These are phyloP conservation scores for Dictyostelium capitatum DNA, from an alignment of 78 protist genomes.

Conservation along the genomic window DNA sequence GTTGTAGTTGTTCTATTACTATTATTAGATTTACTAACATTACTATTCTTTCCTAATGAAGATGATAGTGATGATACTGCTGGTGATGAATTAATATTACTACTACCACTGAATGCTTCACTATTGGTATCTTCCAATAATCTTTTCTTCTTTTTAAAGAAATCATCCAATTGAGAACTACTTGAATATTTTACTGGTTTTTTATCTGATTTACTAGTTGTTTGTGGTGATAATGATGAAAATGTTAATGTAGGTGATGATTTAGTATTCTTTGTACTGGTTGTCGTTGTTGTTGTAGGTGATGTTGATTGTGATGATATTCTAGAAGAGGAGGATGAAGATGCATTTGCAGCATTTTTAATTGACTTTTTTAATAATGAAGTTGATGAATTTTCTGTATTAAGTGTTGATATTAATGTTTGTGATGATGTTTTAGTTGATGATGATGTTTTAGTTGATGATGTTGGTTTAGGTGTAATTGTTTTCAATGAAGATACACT, in stretches of 20 bases:
- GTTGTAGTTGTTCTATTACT: background rate
- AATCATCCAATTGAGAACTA: background rate
- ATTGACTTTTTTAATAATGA: too few species aligned
- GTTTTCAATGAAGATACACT: background rate
- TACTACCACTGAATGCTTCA: background rate
- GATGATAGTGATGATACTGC: background rate
- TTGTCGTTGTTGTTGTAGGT: too few species aligned
- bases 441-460: background rate
- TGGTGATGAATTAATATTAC: background rate
- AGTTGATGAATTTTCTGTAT: background rate
- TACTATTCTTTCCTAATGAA: background rate
- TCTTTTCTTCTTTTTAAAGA: constrained; percentile 8
- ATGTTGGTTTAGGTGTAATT: background rate
- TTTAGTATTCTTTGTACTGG: background rate
- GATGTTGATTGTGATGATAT: too few species aligned
- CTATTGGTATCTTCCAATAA: background rate
- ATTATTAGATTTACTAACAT: background rate
- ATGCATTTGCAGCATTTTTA: too few species aligned
- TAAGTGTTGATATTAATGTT: background rate
- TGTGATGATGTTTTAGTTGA: background rate
- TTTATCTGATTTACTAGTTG: background rate
- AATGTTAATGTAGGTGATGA: too few species aligned
- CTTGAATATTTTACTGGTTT: background rate
- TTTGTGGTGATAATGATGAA: background rate
- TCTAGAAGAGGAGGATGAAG: too few species aligned